Evolutionary conservation across 345 rosid genomes (phyloP).

Genomic region (Eucalyptus marginata): DNA sequence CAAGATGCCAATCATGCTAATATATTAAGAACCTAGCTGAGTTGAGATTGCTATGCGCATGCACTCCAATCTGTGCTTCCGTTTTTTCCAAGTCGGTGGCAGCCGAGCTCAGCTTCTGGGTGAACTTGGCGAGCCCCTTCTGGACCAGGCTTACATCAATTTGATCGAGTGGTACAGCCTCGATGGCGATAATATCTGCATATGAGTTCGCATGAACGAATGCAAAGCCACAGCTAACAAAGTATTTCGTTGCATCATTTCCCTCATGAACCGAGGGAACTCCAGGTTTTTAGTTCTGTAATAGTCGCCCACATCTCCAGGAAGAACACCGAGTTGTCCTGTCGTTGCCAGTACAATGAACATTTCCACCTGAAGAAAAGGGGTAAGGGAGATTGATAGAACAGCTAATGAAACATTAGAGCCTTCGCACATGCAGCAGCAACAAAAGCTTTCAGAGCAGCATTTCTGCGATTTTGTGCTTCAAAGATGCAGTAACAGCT

Average conservation of each 20-base stretch:
- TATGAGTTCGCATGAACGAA: slow-evolving; percentile 76
- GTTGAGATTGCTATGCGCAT: slow-evolving; percentile 42
- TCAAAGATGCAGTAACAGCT: not conserved
- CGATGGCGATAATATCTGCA: slow-evolving; percentile 70
- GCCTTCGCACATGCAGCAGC: not conserved
- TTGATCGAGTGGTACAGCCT: slow-evolving; percentile 70
- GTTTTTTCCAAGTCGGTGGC: too few relatives aligned
- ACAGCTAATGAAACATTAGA: not conserved
- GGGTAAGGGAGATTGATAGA: not conserved
- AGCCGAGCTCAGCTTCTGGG: slow-evolving; percentile 70
- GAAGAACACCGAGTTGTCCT: slow-evolving; percentile 92
- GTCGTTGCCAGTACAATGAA: slow-evolving; percentile 82
- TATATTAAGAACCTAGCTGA: slow-evolving; percentile 5
- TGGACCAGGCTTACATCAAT: slow-evolving; percentile 69
- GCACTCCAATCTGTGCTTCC: slow-evolving; percentile 58
- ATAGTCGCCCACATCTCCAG: slow-evolving; percentile 83
- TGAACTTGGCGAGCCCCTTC: slow-evolving; percentile 83
- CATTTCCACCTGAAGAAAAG: slow-evolving; percentile 78
- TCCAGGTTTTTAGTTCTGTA: slow-evolving; percentile 79
- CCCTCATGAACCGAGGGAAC: slow-evolving; percentile 76
- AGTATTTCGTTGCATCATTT: slow-evolving; percentile 53
- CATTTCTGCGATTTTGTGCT: not conserved
- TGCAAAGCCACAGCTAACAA: slow-evolving; percentile 85
- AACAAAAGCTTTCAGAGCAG: not conserved
- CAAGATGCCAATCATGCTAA: not conserved